Evolutionary conservation across 2,329 filamentous ascomycete genomes (phyloP).

Genomic region (Botrytis aclada): DNA sequence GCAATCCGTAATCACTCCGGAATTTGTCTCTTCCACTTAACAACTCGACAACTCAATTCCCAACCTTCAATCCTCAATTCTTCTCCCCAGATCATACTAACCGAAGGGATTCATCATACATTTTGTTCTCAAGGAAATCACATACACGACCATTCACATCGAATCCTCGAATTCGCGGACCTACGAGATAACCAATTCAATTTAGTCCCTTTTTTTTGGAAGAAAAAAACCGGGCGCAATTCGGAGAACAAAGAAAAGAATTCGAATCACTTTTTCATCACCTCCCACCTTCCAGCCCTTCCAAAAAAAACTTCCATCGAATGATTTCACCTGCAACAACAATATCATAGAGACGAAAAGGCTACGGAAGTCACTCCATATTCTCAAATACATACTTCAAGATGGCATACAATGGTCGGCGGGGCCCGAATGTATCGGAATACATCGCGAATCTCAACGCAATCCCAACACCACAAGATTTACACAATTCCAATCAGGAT

Average conservation of each 20-base stretch:
- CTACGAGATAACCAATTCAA: neutral
- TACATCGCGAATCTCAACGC: slow-evolving; percentile 85
- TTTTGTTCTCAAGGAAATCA: neutral
- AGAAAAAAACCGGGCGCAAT: neutral
- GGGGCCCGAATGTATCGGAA: slow-evolving; percentile 82
- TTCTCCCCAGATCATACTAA: slow-evolving; percentile 1
- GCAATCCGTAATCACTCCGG: slow-evolving; percentile 10
- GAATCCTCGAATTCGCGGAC: neutral
- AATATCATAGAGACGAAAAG: slow-evolving; percentile 7
- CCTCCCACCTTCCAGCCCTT: neutral
- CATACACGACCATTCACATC: neutral
- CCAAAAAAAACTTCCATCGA: neutral
- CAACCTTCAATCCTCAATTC: neutral
- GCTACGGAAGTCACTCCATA: neutral
- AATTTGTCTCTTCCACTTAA: neutral
- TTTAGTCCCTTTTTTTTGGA: neutral
- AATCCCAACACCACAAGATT: slow-evolving; percentile 60
- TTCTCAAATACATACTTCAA: slow-evolving; percentile 43
- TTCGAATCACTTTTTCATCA: neutral
- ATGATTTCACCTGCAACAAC: neutral
- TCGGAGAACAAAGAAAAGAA: slow-evolving; percentile 16
- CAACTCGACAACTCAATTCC: neutral
- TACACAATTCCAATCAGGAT: slow-evolving; percentile 49
- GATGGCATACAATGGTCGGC: slow-evolving; percentile 73
- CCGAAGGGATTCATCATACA: neutral